Conservation (phyloP, 495 filamentous ascomycete genomes). For the Aspergillus incahuasiensis region DNA sequence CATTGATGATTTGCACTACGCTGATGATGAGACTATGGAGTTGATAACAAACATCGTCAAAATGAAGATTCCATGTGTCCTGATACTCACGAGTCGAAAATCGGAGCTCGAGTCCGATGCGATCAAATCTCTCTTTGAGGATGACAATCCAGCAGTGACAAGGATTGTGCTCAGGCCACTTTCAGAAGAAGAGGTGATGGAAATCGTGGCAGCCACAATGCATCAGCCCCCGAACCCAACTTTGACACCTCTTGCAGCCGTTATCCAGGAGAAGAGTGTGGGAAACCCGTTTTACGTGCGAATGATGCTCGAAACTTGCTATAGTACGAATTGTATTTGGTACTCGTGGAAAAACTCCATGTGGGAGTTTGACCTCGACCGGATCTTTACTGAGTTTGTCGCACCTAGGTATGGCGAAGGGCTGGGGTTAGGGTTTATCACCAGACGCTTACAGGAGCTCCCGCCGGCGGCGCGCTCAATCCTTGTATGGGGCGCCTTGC, state of each 20-base stretch:
- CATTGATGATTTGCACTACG: slow-evolving; percentile 82
- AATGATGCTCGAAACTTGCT: slow-evolving; percentile 84
- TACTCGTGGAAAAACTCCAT: slow-evolving; percentile 74
- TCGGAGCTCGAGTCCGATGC: slow-evolving; percentile 36
- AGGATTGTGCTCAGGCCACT: slow-evolving; percentile 64
- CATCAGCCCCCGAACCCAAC: slow-evolving; percentile 36
- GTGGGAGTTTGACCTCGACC: slow-evolving; percentile 83
- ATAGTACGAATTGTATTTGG: slow-evolving; percentile 81
- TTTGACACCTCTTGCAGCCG: slow-evolving; percentile 50
- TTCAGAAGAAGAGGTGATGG: slow-evolving; percentile 65
- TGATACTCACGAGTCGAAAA: slow-evolving; percentile 57
- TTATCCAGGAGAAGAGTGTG: slow-evolving; percentile 74
- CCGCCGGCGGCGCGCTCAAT: slow-evolving; percentile 68
- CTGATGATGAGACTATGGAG: slow-evolving; percentile 79
- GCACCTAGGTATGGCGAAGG: slow-evolving; percentile 69
- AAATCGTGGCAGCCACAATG: slow-evolving; percentile 75
- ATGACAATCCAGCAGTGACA: slow-evolving; percentile 49
- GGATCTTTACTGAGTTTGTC: slow-evolving; percentile 76
- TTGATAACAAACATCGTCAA: slow-evolving; percentile 69
- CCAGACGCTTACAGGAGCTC: slow-evolving; percentile 68
- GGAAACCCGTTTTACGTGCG: slow-evolving; percentile 87
- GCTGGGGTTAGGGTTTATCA: slow-evolving; percentile 75
- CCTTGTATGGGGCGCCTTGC: slow-evolving; percentile 76
- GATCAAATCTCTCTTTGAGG: slow-evolving; percentile 40
- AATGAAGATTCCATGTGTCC: slow-evolving; percentile 67